Evolutionary conservation across 371 early-diverging fungal genomes (phyloP).

Genomic region (Mucor saturninus): DNA sequence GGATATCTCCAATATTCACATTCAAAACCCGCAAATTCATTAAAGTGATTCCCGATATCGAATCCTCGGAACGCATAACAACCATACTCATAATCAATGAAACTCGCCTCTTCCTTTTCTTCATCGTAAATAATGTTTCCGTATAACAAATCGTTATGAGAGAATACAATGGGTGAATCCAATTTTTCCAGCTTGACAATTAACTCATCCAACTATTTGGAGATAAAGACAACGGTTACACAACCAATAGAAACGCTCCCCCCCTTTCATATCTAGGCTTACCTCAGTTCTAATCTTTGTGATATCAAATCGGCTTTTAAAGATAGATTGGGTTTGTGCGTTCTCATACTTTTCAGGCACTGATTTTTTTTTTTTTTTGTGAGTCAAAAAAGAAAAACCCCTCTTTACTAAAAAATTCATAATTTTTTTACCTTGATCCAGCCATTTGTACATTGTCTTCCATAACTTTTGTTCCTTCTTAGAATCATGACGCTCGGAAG

Average conservation of each 20-base stretch:
- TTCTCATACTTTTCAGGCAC: conserved; percentile 73
- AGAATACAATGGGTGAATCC: conserved; percentile 85
- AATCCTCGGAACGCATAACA: conserved; percentile 84
- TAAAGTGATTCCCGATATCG: conserved; percentile 96
- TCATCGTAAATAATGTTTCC: conserved; percentile 87
- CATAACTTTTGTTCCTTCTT: conserved; percentile 67
- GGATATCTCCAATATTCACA: conserved; percentile 92
- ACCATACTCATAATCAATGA: conserved; percentile 97
- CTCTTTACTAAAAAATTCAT: neutral
- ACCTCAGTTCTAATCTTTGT: conserved; percentile 58
- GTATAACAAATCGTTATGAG: conserved; percentile 90
- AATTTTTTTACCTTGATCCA: conserved; percentile 63
- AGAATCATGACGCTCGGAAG: conserved; percentile 10
- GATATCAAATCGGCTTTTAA: conserved; percentile 63
- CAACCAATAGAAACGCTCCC: neutral
- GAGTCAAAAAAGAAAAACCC: neutral
- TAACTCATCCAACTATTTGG: conserved; percentile 52
- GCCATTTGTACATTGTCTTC: conserved; percentile 80
- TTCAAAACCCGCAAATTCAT: conserved; percentile 93
- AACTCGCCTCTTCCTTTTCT: conserved; percentile 60
- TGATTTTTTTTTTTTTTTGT: conserved; percentile 17
- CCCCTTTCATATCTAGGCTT: neutral
- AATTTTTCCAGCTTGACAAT: conserved; percentile 59
- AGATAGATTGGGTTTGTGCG: conserved; percentile 62
- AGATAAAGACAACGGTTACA: neutral